Conservation (phyloP, 306 rosid genomes). For the Trichosanthes cucumerina region DNA sequence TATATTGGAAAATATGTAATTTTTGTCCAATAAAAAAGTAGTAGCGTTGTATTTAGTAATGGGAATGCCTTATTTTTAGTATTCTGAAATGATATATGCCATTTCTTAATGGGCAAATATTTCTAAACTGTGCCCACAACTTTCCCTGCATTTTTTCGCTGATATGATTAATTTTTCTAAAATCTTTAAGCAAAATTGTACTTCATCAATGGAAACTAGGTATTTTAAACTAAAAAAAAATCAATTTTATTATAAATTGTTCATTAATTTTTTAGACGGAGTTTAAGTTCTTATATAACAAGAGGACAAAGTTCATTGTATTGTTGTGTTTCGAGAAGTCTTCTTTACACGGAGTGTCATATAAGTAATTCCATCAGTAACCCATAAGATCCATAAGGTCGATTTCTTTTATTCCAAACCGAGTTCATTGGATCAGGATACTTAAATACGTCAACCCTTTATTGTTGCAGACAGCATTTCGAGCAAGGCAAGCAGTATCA, state of each 20-base stretch:
- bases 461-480: conserved; percentile 62
- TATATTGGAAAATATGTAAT: not conserved
- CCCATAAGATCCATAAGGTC: not conserved
- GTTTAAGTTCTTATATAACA: not conserved
- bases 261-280: not conserved
- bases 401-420: not conserved
- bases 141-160: not conserved
- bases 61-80: not conserved
- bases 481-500: conserved; percentile 73
- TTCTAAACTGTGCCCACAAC: not conserved
- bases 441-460: not conserved
- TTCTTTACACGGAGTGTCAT: not conserved
- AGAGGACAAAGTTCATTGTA: not conserved
- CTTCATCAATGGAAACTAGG: not conserved
- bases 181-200: not conserved
- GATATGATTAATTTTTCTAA: not conserved
- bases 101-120: not conserved
- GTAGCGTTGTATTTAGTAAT: not conserved
- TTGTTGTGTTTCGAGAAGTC: not conserved
- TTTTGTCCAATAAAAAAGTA: not conserved
- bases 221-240: not conserved
- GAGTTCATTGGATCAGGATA: not conserved
- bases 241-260: not conserved
- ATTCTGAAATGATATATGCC: not conserved
- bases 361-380: not conserved